A percentile compares a stretch with the other conserved stretches of the same genome.
Evolutionary conservation across 768 basidiomycete genomes (phyloP).

Genomic region (Podaxis pistillaris): DNA sequence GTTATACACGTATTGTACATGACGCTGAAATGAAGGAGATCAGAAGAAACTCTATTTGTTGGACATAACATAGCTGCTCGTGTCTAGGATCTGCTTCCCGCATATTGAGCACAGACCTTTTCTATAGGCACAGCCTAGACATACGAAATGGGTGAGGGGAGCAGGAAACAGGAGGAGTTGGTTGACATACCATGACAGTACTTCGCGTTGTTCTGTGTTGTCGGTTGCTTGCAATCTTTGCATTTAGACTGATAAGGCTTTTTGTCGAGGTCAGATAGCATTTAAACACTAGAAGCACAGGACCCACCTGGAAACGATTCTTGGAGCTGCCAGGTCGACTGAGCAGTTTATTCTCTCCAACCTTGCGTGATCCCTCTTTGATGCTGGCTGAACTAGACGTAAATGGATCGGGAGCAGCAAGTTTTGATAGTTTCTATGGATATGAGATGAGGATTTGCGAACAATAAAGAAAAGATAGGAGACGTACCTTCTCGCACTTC

Average conservation of each 20-base stretch:
- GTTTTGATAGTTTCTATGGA: constrained; percentile 83
- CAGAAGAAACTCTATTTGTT: constrained; percentile 51
- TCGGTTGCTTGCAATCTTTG: constrained; percentile 82
- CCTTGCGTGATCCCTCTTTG: constrained; percentile 77
- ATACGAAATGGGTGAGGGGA: constrained; percentile 11
- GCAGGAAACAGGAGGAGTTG: constrained; percentile 6
- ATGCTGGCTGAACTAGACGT: constrained; percentile 68
- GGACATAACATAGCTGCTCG: constrained; percentile 81
- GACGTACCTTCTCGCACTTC: constrained; percentile 75
- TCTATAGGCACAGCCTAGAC: constrained; percentile 80
- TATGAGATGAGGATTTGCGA: constrained; percentile 20
- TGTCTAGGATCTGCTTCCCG: constrained; percentile 84
- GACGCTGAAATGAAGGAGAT: constrained; percentile 3
- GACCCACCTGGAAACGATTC: constrained; percentile 72
- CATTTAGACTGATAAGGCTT: constrained; percentile 87
- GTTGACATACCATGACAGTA: constrained; percentile 76
- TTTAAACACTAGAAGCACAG: constrained; percentile 17
- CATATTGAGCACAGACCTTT: constrained; percentile 87
- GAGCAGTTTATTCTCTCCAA: constrained; percentile 84
- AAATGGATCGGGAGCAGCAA: constrained; percentile 89
- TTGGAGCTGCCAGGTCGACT: constrained; percentile 67
- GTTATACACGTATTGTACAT: not conserved
- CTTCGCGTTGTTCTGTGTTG: constrained; percentile 84
- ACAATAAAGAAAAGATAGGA: constrained; percentile 21
- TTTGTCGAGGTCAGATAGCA: constrained; percentile 20